Base-by-base conservation (phyloP, 768 basidiomycete species). In the Pisolithus sp. region DNA sequence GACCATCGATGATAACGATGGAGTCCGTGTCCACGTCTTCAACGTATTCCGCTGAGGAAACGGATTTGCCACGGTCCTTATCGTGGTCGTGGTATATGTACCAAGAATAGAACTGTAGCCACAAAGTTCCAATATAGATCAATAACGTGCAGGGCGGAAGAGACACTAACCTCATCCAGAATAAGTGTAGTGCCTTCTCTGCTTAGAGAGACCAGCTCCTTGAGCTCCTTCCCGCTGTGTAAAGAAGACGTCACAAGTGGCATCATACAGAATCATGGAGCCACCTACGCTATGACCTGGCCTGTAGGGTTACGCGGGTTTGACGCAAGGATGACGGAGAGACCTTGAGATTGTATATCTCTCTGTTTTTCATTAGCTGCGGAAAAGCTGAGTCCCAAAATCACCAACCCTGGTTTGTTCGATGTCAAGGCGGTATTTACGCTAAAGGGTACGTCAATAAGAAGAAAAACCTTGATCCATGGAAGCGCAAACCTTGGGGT, bases 251-350 rank as follows among this genome's bases (percentile, higher is more conserved):
- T 58, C 47, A 68, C 43, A 26, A 10, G 53, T 7, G n/a, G 31
- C 17, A n/a, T 12, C 30, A 37, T 9, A 34, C 3, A 50, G 39
- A 37, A 30, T 10, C 48, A 36, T 41, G 21, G 31, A 17, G 49
- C 15, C 10, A 64, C 69, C 21, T 60, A 89, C 83, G 77, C 78
- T 56, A 82, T 79, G 49, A 85, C 82, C 66, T 95, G 93, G n/a
- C 94, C 93, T 1, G 94, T 96, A 3, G 94, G 93, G 64, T 96
- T 97, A 49, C 93, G 83, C n/a, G 94, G 94, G 70, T 96, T 97
- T 21, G 89, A 93, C 0, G 91, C 88, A 41, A 94, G 73, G 51
- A 95, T 78, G 46, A 94, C 91, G 10, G 85, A 80, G 18, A 94
- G 73, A 13, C 92, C 91, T 69, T 93, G 90, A 1, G 78, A 86